phyloP scores from a whole-genome alignment of 306 rosid species.

The Mimosa pudica region DNA sequence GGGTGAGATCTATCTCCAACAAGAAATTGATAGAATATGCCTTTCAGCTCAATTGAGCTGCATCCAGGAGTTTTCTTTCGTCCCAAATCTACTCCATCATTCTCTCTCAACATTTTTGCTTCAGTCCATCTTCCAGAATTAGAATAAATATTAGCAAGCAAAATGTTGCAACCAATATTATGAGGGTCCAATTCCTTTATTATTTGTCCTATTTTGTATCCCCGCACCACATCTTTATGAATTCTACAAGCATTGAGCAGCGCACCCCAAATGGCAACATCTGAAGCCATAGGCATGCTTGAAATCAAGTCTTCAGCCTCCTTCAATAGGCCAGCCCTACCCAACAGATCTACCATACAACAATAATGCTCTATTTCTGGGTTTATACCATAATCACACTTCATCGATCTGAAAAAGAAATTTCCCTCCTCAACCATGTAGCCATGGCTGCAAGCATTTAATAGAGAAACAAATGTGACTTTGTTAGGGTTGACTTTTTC shows the following conservation, averaged over 20 bases:
- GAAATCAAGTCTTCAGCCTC: conserved; percentile 54
- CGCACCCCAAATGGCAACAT: conserved; percentile 62
- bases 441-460: conserved; percentile 79
- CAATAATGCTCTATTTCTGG: conserved; percentile 60
- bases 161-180: conserved; percentile 59
- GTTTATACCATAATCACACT: conserved; percentile 43
- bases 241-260: conserved; percentile 63
- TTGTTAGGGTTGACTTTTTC: conserved; percentile 56
- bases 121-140: conserved; percentile 50
- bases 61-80: conserved; percentile 24
- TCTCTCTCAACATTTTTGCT: conserved; percentile 41
- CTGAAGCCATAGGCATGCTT: conserved; percentile 54
- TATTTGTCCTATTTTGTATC: conserved; percentile 55
- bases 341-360: conserved; percentile 61
- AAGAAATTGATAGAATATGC: conserved; percentile 44
- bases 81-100: conserved; percentile 26
- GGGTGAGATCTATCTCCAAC: conserved; percentile 60
- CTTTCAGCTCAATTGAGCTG: conserved; percentile 55
- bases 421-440: conserved; percentile 61
- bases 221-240: conserved; percentile 63
- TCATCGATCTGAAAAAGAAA: conserved; percentile 47
- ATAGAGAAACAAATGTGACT: conserved; percentile 62
- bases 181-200: conserved; percentile 54
- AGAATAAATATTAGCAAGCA: conserved; percentile 64
- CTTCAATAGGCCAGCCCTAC: conserved; percentile 54